Evolutionary conservation across 352 stramenopile species (phyloP).

Genomic region (Phytophthora litchii): DNA sequence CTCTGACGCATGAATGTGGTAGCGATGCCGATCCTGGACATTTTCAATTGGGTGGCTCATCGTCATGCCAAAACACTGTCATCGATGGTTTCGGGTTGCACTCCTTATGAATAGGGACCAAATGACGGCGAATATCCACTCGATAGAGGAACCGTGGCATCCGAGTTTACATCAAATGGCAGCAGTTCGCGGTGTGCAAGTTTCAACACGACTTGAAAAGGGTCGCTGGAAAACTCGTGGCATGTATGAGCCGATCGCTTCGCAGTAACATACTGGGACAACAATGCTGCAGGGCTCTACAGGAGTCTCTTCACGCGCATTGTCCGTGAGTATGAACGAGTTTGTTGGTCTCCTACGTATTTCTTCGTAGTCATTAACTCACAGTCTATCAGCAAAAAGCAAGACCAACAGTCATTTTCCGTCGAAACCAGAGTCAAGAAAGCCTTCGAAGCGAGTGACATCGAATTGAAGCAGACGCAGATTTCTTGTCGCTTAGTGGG

Average conservation of each 20-base stretch:
- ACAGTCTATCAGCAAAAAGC: neutral
- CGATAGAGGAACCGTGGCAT: conserved; percentile 63
- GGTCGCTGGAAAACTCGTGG: conserved; percentile 72
- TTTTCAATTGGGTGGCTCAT: conserved; percentile 53
- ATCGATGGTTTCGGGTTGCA: conserved; percentile 53
- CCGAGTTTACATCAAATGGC: conserved; percentile 30
- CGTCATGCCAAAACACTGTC: conserved; percentile 39
- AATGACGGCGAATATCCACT: conserved; percentile 70
- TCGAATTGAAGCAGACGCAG: neutral
- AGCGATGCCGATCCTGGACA: conserved; percentile 46
- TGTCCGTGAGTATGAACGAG: conserved; percentile 41
- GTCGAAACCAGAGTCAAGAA: conserved; percentile 17
- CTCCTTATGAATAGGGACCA: conserved; percentile 50
- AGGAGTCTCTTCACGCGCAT: conserved; percentile 63
- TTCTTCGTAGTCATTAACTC: neutral
- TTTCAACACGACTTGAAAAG: conserved; percentile 30
- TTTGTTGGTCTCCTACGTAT: neutral
- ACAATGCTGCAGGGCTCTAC: conserved; percentile 54
- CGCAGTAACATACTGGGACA: conserved; percentile 61
- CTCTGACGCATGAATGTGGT: conserved; percentile 18
- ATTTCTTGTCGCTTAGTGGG: no score
- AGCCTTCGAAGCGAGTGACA: conserved; percentile 12
- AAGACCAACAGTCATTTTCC: neutral
- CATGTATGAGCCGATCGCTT: conserved; percentile 65
- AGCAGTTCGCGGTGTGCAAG: neutral